A percentile compares a stretch with the other conserved stretches of the same genome.
Conservation (phyloP, 225 moss, liverwort and hornwort genomes). For the Polytrichum formosum region DNA sequence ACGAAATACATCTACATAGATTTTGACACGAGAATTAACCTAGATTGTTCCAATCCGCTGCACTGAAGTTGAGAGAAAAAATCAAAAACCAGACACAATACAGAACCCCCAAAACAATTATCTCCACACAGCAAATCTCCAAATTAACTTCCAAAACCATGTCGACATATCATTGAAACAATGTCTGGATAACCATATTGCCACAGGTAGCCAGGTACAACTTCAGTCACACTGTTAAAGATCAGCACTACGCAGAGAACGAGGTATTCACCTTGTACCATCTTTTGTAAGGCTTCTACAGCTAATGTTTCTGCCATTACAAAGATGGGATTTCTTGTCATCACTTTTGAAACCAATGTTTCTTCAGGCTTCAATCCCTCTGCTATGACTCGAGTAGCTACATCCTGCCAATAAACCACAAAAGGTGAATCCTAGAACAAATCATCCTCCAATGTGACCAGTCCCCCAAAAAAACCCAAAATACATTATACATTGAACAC, state of each 20-base stretch:
- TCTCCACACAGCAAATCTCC: too few relatives aligned
- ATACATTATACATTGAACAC: background rate
- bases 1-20: background rate
- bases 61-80: too few relatives aligned
- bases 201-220: too few relatives aligned
- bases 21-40: background rate
- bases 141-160: too few relatives aligned
- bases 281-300: constrained; percentile 63
- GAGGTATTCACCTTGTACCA: constrained; percentile 53
- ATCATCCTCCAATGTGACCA: background rate
- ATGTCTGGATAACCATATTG: too few relatives aligned
- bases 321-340: constrained; percentile 72
- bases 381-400: constrained; percentile 68
- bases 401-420: constrained; percentile 39
- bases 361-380: constrained; percentile 70
- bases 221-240: too few relatives aligned
- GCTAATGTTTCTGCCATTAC: constrained; percentile 74
- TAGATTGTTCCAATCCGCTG: background rate
- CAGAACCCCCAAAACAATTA: too few relatives aligned
- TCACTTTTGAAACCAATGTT: constrained; percentile 64
- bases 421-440: background rate
- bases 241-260: too few relatives aligned
- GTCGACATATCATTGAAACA: too few relatives aligned
- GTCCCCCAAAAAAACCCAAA: background rate
- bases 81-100: background rate